phyloP scores from a whole-genome alignment of 2,329 filamentous ascomycete genomes.

The Orbilia quercus region DNA sequence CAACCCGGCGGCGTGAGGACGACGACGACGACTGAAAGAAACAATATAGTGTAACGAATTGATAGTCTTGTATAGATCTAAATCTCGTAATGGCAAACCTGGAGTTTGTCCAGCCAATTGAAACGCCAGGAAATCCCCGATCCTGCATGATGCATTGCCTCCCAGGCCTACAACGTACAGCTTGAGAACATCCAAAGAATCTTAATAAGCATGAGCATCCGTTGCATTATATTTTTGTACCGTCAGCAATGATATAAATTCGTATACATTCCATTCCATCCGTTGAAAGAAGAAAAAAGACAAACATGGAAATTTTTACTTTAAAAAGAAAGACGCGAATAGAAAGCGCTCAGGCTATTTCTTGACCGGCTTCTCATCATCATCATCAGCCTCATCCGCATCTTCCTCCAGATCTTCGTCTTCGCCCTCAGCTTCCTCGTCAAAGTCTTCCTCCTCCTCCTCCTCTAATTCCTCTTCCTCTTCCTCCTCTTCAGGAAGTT shows the following conservation, averaged over 20 bases:
- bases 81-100: no score
- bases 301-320: neutral
- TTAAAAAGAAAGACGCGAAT: neutral
- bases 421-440: conserved; percentile 21
- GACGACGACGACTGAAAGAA: conserved; percentile 52
- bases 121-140: conserved; percentile 15
- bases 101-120: conserved; percentile 4
- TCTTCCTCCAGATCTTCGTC: conserved; percentile 29
- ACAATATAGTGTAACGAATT: neutral
- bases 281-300: neutral
- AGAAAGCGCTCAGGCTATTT: conserved; percentile 22
- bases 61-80: no score
- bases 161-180: neutral
- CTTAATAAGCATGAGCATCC: no score
- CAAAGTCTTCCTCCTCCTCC: conserved; percentile 27
- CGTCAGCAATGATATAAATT: conserved; percentile 6
- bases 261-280: conserved; percentile 4
- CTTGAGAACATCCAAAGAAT: no score
- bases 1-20: conserved; percentile 45
- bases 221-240: conserved; percentile 19
- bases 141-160: neutral
- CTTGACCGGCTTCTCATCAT: conserved; percentile 33
- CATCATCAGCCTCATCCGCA: conserved; percentile 32
- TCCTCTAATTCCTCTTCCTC: conserved; percentile 19
- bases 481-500: conserved; percentile 11